Conservation (phyloP, 2,329 filamentous ascomycete species). For the Cladobotryum mycophilum region DNA sequence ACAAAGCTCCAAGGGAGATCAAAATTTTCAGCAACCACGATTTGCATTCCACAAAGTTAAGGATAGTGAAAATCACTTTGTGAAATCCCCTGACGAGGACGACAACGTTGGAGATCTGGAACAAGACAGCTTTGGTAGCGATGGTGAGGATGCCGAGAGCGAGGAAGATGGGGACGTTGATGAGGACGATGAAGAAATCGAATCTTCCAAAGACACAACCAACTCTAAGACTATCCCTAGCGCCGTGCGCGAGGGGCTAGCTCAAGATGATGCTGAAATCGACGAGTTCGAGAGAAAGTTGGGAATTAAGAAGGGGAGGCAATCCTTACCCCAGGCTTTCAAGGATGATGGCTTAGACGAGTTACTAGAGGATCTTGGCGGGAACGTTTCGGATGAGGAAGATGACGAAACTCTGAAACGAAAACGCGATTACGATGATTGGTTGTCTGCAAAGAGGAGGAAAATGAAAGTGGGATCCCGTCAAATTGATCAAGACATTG, state of each 20-base stretch:
- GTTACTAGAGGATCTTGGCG: slow-evolving; percentile 59
- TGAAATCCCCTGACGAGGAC: not conserved
- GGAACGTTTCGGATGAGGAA: slow-evolving; percentile 43
- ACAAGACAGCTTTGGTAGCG: slow-evolving; percentile 7
- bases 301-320: slow-evolving; percentile 70
- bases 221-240: slow-evolving; percentile 13
- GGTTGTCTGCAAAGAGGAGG: slow-evolving; percentile 48
- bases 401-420: slow-evolving; percentile 53
- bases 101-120: slow-evolving; percentile 2
- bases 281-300: slow-evolving; percentile 80
- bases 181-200: slow-evolving; percentile 12
- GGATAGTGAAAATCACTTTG: not conserved
- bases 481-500: slow-evolving; percentile 18
- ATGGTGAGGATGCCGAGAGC: slow-evolving; percentile 23
- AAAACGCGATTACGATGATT: slow-evolving; percentile 52
- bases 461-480: slow-evolving; percentile 17
- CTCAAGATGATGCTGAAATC: slow-evolving; percentile 83
- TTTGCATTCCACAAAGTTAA: not conserved
- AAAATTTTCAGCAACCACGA: not conserved
- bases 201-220: not conserved
- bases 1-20: not conserved
- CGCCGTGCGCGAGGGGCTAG: slow-evolving; percentile 48
- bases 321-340: slow-evolving; percentile 65
- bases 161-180: slow-evolving; percentile 18
- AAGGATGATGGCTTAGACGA: slow-evolving; percentile 78